These are phyloP conservation scores for Celoporthe dispersa DNA, from an alignment of 2,329 filamentous ascomycete genomes.

Conservation along the genomic window DNA sequence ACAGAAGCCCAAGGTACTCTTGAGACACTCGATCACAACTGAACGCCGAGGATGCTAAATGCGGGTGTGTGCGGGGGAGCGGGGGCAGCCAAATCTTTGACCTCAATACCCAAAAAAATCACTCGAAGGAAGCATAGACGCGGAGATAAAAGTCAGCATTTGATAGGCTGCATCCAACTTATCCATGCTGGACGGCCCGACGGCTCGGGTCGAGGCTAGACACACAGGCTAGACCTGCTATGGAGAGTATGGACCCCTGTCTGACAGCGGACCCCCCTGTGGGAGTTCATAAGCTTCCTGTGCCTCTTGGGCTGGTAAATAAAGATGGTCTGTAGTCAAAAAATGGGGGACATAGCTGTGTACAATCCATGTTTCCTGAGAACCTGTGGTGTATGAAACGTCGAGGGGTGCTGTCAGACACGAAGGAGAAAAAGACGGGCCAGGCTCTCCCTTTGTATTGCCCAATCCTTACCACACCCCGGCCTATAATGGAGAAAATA, in stretches of 20 bases:
- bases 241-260: not conserved
- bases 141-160: not conserved
- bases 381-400: not conserved
- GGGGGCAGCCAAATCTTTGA: not conserved
- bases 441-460: not conserved
- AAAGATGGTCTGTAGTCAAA: not conserved
- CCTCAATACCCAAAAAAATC: not conserved
- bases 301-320: not conserved
- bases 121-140: not conserved
- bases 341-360: not conserved
- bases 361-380: not conserved
- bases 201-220: constrained; percentile 13
- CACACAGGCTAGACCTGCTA: not conserved
- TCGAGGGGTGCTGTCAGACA: not conserved
- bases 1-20: not conserved
- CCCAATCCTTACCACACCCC: not conserved
- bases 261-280: not conserved
- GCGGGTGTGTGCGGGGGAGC: not conserved
- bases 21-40: not conserved
- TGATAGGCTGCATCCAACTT: not conserved
- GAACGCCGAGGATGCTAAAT: not conserved
- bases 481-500: not conserved
- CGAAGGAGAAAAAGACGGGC: not conserved
- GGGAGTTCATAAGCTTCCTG: not conserved
- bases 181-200: constrained; percentile 18